Percentiles rank a stretch among this genome's conserved stretches.
Evolutionary conservation across 108 stramenopile species (phyloP).

Genomic region (Aurantiochytrium sp.): DNA sequence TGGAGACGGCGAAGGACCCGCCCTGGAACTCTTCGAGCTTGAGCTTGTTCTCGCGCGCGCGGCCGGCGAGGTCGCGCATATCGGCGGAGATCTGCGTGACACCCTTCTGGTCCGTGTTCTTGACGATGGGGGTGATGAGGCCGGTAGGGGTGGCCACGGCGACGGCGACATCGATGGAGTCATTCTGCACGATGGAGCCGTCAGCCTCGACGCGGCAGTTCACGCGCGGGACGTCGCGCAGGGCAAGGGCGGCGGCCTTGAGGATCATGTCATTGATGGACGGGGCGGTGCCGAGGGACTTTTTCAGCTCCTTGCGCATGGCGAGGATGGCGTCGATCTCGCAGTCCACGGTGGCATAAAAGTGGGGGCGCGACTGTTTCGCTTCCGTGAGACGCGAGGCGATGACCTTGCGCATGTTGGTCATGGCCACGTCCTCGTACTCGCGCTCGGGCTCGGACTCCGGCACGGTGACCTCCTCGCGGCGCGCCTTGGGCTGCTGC

Average conservation of each 20-base stretch:
- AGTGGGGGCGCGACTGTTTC: slow-evolving; percentile 91
- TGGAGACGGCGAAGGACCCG: slow-evolving; percentile 91
- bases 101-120: slow-evolving; percentile 70
- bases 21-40: slow-evolving; percentile 92
- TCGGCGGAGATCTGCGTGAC: slow-evolving; percentile 74
- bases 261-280: slow-evolving; percentile 95
- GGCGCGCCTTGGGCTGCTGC: not conserved
- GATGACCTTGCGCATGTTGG: slow-evolving; percentile 85
- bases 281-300: slow-evolving; percentile 70
- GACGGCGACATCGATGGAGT: slow-evolving; percentile 85
- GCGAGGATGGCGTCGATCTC: slow-evolving; percentile 75
- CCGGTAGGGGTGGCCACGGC: slow-evolving; percentile 95
- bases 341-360: slow-evolving; percentile 83
- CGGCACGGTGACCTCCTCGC: not conserved
- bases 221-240: slow-evolving; percentile 89
- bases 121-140: slow-evolving; percentile 89
- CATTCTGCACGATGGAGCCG: slow-evolving; percentile 55
- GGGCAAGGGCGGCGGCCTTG: slow-evolving; percentile 87
- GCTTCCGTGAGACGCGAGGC: slow-evolving; percentile 88
- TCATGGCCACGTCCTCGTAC: slow-evolving; percentile 43
- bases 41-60: slow-evolving; percentile 76
- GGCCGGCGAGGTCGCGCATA: slow-evolving; percentile 74
- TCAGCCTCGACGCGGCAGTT: slow-evolving; percentile 70
- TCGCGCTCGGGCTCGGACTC: slow-evolving; percentile 4
- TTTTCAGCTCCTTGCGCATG: slow-evolving; percentile 71